Conservation (phyloP, 2,329 filamentous ascomycete genomes). For the Neocatenulostroma microsporum region DNA sequence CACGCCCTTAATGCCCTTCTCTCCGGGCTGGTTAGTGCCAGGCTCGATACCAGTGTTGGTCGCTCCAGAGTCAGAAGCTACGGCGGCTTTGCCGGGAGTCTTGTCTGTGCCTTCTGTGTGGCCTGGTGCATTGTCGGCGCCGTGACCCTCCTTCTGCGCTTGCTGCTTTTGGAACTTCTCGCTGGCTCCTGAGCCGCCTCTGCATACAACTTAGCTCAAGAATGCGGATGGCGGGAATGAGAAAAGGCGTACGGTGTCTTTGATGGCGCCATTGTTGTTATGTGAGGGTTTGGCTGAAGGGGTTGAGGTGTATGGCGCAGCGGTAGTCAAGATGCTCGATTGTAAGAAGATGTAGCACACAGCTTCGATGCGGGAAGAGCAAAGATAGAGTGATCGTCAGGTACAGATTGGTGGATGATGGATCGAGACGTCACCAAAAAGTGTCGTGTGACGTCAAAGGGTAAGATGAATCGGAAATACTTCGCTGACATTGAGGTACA, state of each 20-base stretch:
- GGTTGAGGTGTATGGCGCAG: too few species aligned
- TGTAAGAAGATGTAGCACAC: too few species aligned
- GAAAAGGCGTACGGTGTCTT: constrained; percentile 18
- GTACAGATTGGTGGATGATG: too few species aligned
- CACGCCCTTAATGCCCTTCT: constrained; percentile 29
- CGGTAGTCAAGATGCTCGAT: too few species aligned
- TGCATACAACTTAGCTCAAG: constrained; percentile 9
- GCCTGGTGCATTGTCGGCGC: constrained; percentile 27
- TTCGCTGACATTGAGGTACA: too few species aligned
- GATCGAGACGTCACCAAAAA: too few species aligned
- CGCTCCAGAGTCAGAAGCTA: constrained; percentile 29
- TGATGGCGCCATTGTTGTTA: constrained; percentile 14
- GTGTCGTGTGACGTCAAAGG: too few species aligned
- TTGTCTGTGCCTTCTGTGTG: constrained; percentile 20
- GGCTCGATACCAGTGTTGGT: constrained; percentile 26
- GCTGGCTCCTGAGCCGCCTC: constrained; percentile 25
- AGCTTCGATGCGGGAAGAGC: too few species aligned
- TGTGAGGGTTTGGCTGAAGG: too few species aligned
- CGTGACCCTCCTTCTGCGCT: constrained; percentile 27
- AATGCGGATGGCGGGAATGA: background rate
- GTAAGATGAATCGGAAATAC: too few species aligned
- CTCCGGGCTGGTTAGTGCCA: constrained; percentile 27
- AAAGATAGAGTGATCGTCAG: too few species aligned
- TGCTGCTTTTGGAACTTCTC: constrained; percentile 31
- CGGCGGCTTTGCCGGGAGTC: constrained; percentile 25